Base-by-base conservation (phyloP, 352 stramenopile genomes). In the Globisporangium nunn region DNA sequence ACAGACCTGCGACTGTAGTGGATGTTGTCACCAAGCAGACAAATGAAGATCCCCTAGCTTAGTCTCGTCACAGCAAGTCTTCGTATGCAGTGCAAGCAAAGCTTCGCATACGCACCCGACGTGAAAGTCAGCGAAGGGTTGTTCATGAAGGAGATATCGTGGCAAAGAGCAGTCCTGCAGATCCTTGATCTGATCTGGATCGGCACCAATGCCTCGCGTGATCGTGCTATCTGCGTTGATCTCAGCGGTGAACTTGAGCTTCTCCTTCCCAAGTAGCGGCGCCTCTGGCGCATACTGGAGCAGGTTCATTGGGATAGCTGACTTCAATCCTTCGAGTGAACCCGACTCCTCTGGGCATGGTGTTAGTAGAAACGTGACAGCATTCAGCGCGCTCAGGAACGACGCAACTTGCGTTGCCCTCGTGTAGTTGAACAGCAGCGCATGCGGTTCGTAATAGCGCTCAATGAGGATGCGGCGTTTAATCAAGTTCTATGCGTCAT, bases 361-460 rank as follows among this genome's bases (percentile, higher is more conserved):
- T 8, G 54, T 58, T 3, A 88, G 54, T 14, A 81, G 44, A 64
- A 89, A 91, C 33, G 72, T 80, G 49, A 90, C 77, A 2, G 74
- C 82, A 35, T 93, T 87, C 15, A 91, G 58, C 1, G 82, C 82
- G 58, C 76, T 88, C 28, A 93, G 58, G 33, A 84, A 80, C 4
- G 80, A 74, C 6, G 72, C 58, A 30, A 90, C 76, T 57, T 71
- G 68, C 3, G 66, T 68, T 5, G 80, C 76, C 23, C 67, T 68
- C 35, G 69, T 64, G 63, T 93, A 93, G n/a, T 78, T 74, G 56
- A 74, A 88, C 23, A 93, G 50, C 40, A 91, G 52, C 12, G 78
- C 80, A 35, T 70, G 69, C 1, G 62, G 58, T 17, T 86, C 64
- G 61, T 88, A 93, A 52, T 79, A 91, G 30, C 64, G 78, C 30